A percentile compares a stretch with the other conserved stretches of the same genome.
phyloP scores from a whole-genome alignment of 768 basidiomycete species.

The Macrolepiota fuliginosa region DNA sequence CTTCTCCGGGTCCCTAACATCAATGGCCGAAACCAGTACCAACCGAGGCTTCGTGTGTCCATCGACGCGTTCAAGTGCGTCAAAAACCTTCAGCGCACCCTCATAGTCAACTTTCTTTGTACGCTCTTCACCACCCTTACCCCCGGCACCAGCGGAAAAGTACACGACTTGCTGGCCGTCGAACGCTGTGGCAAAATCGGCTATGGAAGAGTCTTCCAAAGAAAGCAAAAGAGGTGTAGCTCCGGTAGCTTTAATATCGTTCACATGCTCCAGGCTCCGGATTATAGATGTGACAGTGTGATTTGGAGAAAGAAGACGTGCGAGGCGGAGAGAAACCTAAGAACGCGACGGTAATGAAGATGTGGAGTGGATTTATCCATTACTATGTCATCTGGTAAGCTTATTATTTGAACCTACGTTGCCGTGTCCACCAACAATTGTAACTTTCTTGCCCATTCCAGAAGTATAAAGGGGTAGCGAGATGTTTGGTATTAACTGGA shows the following conservation, averaged over 20 bases:
- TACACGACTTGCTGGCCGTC: slow-evolving; percentile 40
- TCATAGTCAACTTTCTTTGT: slow-evolving; percentile 60
- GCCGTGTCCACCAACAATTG: slow-evolving; percentile 54
- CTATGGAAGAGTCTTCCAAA: slow-evolving; percentile 47
- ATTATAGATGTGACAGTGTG: slow-evolving; percentile 56
- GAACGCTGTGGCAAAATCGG: slow-evolving; percentile 47
- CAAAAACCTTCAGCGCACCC: slow-evolving; percentile 67
- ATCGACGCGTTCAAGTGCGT: slow-evolving; percentile 56
- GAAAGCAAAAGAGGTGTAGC: slow-evolving; percentile 53
- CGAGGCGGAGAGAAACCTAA: slow-evolving; percentile 48
- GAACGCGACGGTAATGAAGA: no score
- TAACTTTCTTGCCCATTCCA: slow-evolving; percentile 38
- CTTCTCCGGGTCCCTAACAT: slow-evolving; percentile 48
- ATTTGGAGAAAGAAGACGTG: slow-evolving; percentile 41
- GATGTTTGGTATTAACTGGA: no score
- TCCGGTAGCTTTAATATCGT: slow-evolving; percentile 41
- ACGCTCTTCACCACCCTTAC: slow-evolving; percentile 52
- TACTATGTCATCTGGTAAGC: background rate
- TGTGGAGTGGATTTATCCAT: background rate
- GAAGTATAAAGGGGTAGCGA: no score
- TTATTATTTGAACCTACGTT: slow-evolving; percentile 2
- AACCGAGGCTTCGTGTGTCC: slow-evolving; percentile 45
- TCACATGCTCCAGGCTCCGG: slow-evolving; percentile 41
- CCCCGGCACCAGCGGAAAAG: slow-evolving; percentile 52
- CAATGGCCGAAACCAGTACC: slow-evolving; percentile 58